Evolutionary conservation across 2,329 filamentous ascomycete genomes (phyloP), one percentile per base, ranked within the genome.

Genomic region (Aspergillus arachidicola): DNA sequence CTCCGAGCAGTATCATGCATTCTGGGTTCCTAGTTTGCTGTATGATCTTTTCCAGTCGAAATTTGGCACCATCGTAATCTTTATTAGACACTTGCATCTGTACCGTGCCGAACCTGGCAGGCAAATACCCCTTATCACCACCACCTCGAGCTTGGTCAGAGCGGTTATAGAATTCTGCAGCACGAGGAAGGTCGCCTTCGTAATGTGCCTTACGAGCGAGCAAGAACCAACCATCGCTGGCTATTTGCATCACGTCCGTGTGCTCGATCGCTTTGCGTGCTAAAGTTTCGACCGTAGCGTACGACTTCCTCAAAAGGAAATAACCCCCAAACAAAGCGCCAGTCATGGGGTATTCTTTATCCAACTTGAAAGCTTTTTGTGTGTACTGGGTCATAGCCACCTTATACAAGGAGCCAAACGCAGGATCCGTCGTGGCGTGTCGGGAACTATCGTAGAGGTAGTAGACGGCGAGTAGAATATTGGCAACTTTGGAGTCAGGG

Each of bases 161-260:
- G 69, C 92, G 90, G 60, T 89, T 88, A 78, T 99, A 99, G 77
- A 90, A 96, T 72, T 97, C 92, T 23, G 86, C 87, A 2, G 95
- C 94, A 61, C 88, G 89, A 23, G 89, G 84, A 7, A 87, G 79
- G 62, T 97, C 89, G 48, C 91, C 90, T 62, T 88, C 86, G 69
- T 93, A 92, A 75, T 99, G 95, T 67, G 94, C 92, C 76, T 96
- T 97, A 64, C 94, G 86, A 32, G 93, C 95, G 46, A 98, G 86
- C 10, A 98, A 81, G 78, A 97, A 99, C 94, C 94, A 98, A 41
- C 95, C 96, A 75, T 99, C 96, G 79, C 94, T 97, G 28, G 94
- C 94, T 76, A 98, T 93, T 4, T 94, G 92, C 76, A 97, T 97
- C 70, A 98, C 92, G 74, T 99, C 95, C 2, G 95, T 98, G 72